Evolutionary conservation across 495 filamentous ascomycete species (phyloP).

Genomic region (Aspergillus sclerotiicarbonarius): DNA sequence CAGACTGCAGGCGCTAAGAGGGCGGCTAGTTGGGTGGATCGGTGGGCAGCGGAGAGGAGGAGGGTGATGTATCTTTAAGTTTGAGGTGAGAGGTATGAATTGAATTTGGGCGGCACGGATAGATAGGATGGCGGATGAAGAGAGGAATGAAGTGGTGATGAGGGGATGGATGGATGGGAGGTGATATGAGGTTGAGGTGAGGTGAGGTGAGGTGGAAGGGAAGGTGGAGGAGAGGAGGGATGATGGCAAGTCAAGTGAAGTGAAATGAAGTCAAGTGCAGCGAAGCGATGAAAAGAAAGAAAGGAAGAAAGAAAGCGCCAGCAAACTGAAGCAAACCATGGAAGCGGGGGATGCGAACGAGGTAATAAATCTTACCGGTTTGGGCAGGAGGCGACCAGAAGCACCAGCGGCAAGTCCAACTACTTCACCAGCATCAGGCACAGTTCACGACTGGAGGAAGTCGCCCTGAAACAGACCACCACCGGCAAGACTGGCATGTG

Average conservation of each 20-base stretch:
- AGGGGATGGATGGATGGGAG: too few relatives aligned
- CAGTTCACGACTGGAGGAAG: too few relatives aligned
- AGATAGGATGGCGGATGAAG: not conserved
- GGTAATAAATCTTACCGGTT: slow-evolving; percentile 4
- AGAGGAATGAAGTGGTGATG: not conserved
- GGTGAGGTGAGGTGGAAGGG: not conserved
- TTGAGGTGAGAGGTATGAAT: not conserved
- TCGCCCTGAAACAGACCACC: too few relatives aligned
- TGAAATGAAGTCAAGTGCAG: not conserved
- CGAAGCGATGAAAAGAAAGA: not conserved
- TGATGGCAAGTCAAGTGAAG: not conserved
- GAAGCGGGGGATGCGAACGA: slow-evolving; percentile 6
- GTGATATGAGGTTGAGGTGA: too few relatives aligned
- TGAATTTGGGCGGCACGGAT: not conserved
- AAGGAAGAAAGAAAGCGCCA: not conserved
- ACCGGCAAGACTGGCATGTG: too few relatives aligned
- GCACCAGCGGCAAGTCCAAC: too few relatives aligned
- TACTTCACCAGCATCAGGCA: too few relatives aligned
- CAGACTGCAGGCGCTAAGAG: not conserved
- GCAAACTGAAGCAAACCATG: not conserved
- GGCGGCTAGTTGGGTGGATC: not conserved
- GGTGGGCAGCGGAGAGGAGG: not conserved
- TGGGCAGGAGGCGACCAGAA: not conserved
- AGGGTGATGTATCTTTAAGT: not conserved
- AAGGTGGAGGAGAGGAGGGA: not conserved